Conservation (phyloP, 139 green algal genomes). For the Diplosphaera chodatii region DNA sequence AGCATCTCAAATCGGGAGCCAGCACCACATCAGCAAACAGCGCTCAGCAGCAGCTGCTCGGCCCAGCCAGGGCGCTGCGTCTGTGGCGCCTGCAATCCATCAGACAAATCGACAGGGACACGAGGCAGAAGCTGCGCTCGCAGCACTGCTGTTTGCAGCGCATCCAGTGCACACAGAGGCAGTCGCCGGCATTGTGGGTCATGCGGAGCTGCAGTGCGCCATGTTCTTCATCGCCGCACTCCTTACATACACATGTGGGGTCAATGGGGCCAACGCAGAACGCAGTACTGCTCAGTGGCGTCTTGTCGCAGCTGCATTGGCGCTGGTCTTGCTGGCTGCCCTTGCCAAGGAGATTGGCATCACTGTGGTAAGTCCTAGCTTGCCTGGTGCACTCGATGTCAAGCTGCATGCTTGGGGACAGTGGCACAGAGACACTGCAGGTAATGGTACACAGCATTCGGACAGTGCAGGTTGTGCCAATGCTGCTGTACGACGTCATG, state of each 20-base stretch:
- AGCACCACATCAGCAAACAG: no score
- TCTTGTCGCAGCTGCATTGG: constrained; percentile 23
- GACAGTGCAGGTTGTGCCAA: constrained; percentile 31
- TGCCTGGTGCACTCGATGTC: no score
- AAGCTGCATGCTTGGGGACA: no score
- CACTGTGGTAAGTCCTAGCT: constrained; percentile 44
- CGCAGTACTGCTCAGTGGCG: no score
- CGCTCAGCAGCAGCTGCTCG: no score
- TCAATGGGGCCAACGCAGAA: constrained; percentile 18
- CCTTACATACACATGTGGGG: constrained; percentile 43
- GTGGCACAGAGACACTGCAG: no score
- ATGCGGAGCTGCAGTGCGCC: constrained; percentile 61
- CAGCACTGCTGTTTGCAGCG: constrained; percentile 56
- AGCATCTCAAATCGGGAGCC: no score
- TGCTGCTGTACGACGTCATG: constrained; percentile 52
- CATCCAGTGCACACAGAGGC: constrained; percentile 73
- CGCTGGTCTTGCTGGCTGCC: constrained; percentile 38
- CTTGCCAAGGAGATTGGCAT: constrained; percentile 80
- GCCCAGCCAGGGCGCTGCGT: no score
- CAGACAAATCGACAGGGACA: no score
- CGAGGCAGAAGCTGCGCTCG: constrained; percentile 29
- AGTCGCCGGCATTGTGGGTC: constrained; percentile 68
- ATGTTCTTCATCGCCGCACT: constrained; percentile 43
- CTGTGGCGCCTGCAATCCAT: no score
- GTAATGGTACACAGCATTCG: no score